Conservation (phyloP, 2,329 filamentous ascomycete genomes). For the Pyrenochaeta sp. region DNA sequence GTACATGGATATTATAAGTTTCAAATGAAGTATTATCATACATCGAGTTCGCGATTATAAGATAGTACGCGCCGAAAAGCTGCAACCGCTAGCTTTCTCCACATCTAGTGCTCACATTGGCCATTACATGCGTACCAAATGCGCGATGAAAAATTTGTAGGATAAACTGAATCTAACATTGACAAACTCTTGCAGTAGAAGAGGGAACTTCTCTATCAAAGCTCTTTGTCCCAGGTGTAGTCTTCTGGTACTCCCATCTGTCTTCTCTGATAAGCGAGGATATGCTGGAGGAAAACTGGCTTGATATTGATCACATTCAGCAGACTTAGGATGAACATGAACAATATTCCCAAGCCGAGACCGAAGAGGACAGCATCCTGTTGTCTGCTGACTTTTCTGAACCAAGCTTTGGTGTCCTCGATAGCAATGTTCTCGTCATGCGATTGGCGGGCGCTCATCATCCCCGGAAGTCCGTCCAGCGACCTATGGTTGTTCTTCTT, state of each 20-base stretch:
- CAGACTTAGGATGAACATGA: conserved; percentile 29
- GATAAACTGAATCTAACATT: too few relatives aligned
- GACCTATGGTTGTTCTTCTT: conserved; percentile 58
- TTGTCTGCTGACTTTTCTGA: conserved; percentile 31
- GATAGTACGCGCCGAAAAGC: too few relatives aligned
- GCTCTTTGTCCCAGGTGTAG: conserved; percentile 11
- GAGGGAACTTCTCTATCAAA: too few relatives aligned
- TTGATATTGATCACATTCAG: conserved; percentile 25
- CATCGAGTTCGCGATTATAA: too few relatives aligned
- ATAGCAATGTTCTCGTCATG: conserved; percentile 55
- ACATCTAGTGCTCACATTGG: too few relatives aligned
- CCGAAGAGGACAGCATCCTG: conserved; percentile 30
- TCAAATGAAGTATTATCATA: too few relatives aligned
- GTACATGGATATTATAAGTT: too few relatives aligned
- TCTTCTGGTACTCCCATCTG: conserved; percentile 28
- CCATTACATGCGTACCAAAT: too few relatives aligned
- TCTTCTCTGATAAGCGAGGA: conserved; percentile 32
- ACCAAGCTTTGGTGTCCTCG: conserved; percentile 48
- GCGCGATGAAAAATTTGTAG: too few relatives aligned
- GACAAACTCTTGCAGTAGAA: too few relatives aligned
- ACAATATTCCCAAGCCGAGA: conserved; percentile 23
- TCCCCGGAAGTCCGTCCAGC: conserved; percentile 32
- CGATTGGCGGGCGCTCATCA: conserved; percentile 57
- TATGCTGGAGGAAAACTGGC: conserved; percentile 25
- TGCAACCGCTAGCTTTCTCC: too few relatives aligned